A percentile compares a stretch with the other conserved stretches of the same genome.
These are phyloP conservation scores for Amphibolis antarctica DNA, from an alignment of 106 monocot genomes.

Conservation along the genomic window DNA sequence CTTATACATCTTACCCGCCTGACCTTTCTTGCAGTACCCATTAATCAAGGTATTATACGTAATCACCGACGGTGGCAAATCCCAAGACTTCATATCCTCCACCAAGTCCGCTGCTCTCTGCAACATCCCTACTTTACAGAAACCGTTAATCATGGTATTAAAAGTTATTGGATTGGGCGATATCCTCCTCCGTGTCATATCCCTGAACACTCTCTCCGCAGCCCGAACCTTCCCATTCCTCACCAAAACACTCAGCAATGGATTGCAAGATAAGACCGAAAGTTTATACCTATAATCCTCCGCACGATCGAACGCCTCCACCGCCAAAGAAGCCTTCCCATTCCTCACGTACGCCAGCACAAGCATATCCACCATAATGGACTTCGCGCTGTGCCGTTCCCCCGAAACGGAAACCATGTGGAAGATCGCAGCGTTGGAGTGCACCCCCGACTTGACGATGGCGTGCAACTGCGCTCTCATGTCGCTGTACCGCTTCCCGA, in stretches of 20 bases:
- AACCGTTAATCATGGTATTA: constrained; percentile 47
- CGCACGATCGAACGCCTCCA: constrained; percentile 46
- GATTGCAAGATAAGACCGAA: constrained; percentile 50
- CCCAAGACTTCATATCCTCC: constrained; percentile 66
- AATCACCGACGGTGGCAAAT: constrained; percentile 38
- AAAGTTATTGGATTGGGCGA: constrained; percentile 59
- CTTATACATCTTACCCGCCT: constrained; percentile 47
- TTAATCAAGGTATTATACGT: constrained; percentile 69
- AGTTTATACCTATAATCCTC: constrained; percentile 37
- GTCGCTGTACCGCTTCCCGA: constrained; percentile 13
- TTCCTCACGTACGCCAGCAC: constrained; percentile 37
- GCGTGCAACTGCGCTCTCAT: constrained; percentile 19
- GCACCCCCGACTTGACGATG: constrained; percentile 11
- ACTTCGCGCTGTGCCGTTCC: constrained; percentile 13
- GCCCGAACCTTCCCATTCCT: constrained; percentile 10
- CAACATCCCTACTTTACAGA: constrained; percentile 49
- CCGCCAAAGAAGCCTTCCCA: constrained; percentile 15
- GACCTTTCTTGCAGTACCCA: constrained; percentile 51
- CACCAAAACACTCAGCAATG: constrained; percentile 38
- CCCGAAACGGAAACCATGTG: constrained; percentile 21
- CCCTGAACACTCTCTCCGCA: constrained; percentile 32
- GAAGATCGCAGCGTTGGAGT: constrained; percentile 27
- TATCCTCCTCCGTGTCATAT: constrained; percentile 38
- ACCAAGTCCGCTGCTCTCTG: constrained; percentile 44
- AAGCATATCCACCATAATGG: constrained; percentile 67